Percentiles rank a stretch among this genome's conserved stretches.
These are phyloP conservation scores for Cutaneotrichosporon sp. DNA, from an alignment of 1,284 basidiomycete species.

Conservation along the genomic window DNA sequence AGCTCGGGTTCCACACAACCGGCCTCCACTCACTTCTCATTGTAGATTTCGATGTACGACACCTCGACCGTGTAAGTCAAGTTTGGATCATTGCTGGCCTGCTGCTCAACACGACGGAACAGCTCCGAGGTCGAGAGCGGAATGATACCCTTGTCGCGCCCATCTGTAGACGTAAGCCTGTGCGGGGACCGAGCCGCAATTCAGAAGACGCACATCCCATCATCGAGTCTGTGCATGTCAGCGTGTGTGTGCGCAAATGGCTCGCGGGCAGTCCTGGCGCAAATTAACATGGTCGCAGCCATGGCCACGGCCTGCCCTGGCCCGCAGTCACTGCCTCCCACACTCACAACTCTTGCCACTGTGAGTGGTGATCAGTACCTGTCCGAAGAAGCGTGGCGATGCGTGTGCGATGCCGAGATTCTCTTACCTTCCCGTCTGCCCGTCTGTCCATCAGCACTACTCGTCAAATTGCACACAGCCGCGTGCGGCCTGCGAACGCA, in stretches of 20 bases:
- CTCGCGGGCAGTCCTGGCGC: conserved; percentile 1
- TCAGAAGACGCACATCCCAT: conserved; percentile 82
- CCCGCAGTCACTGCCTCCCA: neutral
- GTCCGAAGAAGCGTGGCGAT: neutral
- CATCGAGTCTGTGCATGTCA: conserved; percentile 65
- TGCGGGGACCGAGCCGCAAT: neutral
- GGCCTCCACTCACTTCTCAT: conserved; percentile 67
- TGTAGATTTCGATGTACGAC: conserved; percentile 97
- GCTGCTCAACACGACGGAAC: conserved; percentile 75
- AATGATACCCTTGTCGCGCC: conserved; percentile 94
- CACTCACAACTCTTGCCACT: conserved; percentile 51
- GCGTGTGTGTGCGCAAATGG: conserved; percentile 16
- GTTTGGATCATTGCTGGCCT: conserved; percentile 66
- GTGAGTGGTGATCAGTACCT: conserved; percentile 10
- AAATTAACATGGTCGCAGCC: neutral
- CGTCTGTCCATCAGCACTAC: conserved; percentile 36
- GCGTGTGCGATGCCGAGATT: neutral
- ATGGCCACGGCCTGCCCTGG: neutral
- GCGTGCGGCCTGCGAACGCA: conserved; percentile 58
- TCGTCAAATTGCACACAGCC: conserved; percentile 11
- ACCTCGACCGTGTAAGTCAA: conserved; percentile 88
- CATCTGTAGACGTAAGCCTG: conserved; percentile 61
- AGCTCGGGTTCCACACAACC: neutral
- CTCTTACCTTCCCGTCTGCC: conserved; percentile 50
- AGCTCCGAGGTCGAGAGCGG: conserved; percentile 91